Evolutionary conservation across 768 basidiomycete genomes (phyloP), one percentile per base, ranked within the genome.

Genomic region (Termitomyces sp.): DNA sequence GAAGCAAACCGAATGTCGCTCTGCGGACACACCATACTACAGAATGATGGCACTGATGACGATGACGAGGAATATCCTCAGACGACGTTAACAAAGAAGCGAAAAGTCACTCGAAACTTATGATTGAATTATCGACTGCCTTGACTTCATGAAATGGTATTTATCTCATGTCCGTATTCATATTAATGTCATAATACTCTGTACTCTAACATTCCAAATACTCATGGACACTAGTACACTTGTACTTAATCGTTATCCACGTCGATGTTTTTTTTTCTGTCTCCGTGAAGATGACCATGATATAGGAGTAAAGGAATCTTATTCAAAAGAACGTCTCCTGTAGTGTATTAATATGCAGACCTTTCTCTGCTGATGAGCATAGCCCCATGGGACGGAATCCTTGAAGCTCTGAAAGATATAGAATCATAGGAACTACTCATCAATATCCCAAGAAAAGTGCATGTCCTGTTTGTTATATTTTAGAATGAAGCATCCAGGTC

Each of bases 301-400:
- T 51, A 22, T 36, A 32, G 32, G 48, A 49, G 48, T 49, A 22
- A 35, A 35, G 49, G 13, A 35, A 33, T 32, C n/a, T 35, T 8
- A 11, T 24, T 3, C 13, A 22, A 24, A 22, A 10, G 18, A 26
- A 35, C 38, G 35, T 51, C 38, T 8, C 26, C 4, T 9, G 22
- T 9, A 22, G 20, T 32, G 20, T 26, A 26, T 26, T 26, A 26
- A 26, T 26, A 26, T 26, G 26, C 26, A 26, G 26, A 26, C 26
- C n/a, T n/a, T n/a, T n/a, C n/a, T n/a, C n/a, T n/a, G n/a, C n/a
- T n/a, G n/a, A n/a, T n/a, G n/a, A 0, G 81, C 81, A 65, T 86
- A 86, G 4, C 72, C 79, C 81, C 83, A 84, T 14, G 83, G 79
- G 16, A 85, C 70, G 57, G 79, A 84, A 60, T 87, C 83, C 47